These are phyloP conservation scores for Ricinus communis DNA, from an alignment of 345 rosid species.

Conservation along the genomic window DNA sequence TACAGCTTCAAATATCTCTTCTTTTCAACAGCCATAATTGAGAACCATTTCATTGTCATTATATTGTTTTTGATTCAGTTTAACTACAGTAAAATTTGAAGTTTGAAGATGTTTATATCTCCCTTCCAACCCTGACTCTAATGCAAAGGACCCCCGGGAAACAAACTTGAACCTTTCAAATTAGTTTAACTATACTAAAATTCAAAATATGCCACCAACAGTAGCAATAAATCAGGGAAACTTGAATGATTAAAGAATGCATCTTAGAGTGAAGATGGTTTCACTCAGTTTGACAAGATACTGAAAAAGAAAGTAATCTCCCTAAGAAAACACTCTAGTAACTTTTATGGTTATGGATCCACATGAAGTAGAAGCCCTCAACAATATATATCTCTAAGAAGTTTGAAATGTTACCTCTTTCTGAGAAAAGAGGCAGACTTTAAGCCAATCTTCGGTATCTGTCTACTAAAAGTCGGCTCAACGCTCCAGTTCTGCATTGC, in stretches of 20 bases:
- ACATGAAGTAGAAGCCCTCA: neutral
- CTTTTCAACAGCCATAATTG: neutral
- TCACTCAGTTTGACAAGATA: neutral
- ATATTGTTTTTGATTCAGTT: too few relatives aligned
- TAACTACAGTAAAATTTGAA: too few relatives aligned
- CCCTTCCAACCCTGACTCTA: too few relatives aligned
- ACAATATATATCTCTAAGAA: neutral
- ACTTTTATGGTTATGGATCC: neutral
- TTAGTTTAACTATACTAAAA: too few relatives aligned
- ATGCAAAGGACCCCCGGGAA: neutral
- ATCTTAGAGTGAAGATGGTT: neutral
- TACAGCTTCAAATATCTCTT: too few relatives aligned
- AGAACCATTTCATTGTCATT: too few relatives aligned
- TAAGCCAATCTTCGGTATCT: conserved; percentile 30
- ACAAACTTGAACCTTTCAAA: neutral
- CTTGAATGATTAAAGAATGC: neutral
- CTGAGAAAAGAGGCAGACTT: conserved; percentile 33
- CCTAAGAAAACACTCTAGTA: neutral
- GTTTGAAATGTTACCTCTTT: conserved; percentile 43
- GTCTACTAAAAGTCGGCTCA: conserved; percentile 34
- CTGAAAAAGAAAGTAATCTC: neutral
- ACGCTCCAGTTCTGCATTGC: conserved; percentile 25
- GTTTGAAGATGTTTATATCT: too few relatives aligned
- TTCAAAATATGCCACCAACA: neutral
- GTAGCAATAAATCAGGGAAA: neutral